A percentile compares a stretch with the other conserved stretches of the same genome.
These are phyloP conservation scores for Cryoendolithus antarcticus DNA, from an alignment of 2,329 filamentous ascomycete species.

Conservation along the genomic window DNA sequence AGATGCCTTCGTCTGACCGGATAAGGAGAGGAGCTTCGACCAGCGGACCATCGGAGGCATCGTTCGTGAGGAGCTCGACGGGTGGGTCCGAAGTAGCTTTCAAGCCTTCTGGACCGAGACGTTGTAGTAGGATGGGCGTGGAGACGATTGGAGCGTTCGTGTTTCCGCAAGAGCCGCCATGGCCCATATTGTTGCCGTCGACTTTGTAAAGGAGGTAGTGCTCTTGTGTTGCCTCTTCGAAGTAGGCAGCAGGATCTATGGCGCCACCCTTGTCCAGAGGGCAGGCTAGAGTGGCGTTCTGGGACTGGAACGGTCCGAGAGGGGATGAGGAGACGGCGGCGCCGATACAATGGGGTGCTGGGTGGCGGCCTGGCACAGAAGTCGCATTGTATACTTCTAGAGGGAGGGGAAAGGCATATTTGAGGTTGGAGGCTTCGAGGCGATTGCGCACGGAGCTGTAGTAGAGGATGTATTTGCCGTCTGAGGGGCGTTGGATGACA, in stretches of 20 bases:
- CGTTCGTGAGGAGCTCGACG: conserved; percentile 18
- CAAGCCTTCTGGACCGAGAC: conserved; percentile 17
- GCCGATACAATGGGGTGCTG: conserved; percentile 22
- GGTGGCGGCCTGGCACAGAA: conserved; percentile 6
- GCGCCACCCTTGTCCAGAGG: conserved; percentile 19
- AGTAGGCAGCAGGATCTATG: conserved; percentile 22
- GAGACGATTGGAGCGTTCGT: conserved; percentile 11
- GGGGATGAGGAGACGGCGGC: conserved; percentile 19
- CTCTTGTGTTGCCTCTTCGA: conserved; percentile 12
- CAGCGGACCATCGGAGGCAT: conserved; percentile 19
- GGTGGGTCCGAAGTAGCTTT: conserved; percentile 13
- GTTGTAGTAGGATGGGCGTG: conserved; percentile 25
- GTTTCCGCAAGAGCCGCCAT: conserved; percentile 23
- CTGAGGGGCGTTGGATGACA: conserved; percentile 14
- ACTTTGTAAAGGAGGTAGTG: conserved; percentile 23
- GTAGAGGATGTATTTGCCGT: conserved; percentile 21
- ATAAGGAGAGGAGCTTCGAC: conserved; percentile 23
- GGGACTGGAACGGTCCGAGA: conserved; percentile 19
- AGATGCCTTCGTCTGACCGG: conserved; percentile 16
- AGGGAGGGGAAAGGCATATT: conserved; percentile 1
- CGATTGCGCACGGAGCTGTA: conserved; percentile 15
- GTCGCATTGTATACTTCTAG: too few relatives aligned
- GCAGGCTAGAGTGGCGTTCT: conserved; percentile 15
- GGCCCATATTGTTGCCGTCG: conserved; percentile 24
- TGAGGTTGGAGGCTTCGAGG: neutral